Evolutionary conservation across 192 early-diverging fungal species (phyloP), one percentile per base, ranked within the genome.

Genomic region (Linnemannia zychae): DNA sequence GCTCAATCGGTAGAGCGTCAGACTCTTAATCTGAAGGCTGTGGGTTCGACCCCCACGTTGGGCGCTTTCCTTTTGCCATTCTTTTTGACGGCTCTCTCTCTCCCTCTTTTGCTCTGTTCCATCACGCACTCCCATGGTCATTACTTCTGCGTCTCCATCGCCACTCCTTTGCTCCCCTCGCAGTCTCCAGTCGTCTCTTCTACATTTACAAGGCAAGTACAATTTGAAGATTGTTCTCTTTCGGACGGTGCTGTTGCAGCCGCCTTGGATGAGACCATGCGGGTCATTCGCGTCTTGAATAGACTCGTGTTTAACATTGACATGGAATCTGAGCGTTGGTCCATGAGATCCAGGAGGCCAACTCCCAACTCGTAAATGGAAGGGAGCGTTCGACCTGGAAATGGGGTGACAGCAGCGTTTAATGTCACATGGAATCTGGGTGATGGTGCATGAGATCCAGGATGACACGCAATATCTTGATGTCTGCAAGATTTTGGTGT

Each of bases 21-120:
- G 94, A 94, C 94, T 94, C 93, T 94, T 94, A 93, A 95, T 95
- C 94, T 95, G 91, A 94, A 94, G 93, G 94, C 92, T 94, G 94
- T 93, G 93, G 94, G 93, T 94, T 94, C 93, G 93, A 94, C 93
- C 92, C 93, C 92, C 92, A 94, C 92, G 90, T 94, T 89, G 93
- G 93, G 92, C 92, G 89, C 65, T 69, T 53, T 22, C 16, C 67
- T 57, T 68, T 48, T 50, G n/a, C 52, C n/a, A 0, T n/a, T n/a
- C n/a, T n/a, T n/a, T n/a, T n/a, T n/a, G n/a, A n/a, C n/a, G n/a
- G n/a, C n/a, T n/a, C n/a, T n/a, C n/a, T n/a, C n/a, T n/a, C n/a
- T n/a, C n/a, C n/a, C n/a, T n/a, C n/a, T n/a, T n/a, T n/a, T n/a
- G n/a, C n/a, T n/a, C n/a, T n/a, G n/a, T n/a, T n/a, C n/a, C n/a